Percentiles rank a stretch among this genome's conserved stretches.
Evolutionary conservation across 306 rosid species (phyloP).

Genomic region (Vigna nakashimae): DNA sequence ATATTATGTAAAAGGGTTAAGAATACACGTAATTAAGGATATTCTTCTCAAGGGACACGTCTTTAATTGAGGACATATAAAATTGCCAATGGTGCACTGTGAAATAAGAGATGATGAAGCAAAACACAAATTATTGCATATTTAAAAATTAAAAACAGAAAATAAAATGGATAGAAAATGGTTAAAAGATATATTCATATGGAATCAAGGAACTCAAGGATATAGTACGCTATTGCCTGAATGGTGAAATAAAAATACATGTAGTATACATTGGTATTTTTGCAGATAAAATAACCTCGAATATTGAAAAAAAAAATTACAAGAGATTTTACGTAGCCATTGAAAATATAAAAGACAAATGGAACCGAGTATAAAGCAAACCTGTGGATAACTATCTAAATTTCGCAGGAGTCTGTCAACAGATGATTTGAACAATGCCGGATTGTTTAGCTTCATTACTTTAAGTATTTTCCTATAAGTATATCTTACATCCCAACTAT

Average conservation of each 20-base stretch:
- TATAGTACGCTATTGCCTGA: slow-evolving; percentile 10
- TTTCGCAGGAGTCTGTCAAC: slow-evolving; percentile 67
- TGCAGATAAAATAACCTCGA: not conserved
- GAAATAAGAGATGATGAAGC: not conserved
- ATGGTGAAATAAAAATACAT: slow-evolving; percentile 25
- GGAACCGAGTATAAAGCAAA: slow-evolving; percentile 38
- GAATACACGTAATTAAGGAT: slow-evolving; percentile 19
- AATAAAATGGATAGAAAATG: not conserved
- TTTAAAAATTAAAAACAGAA: slow-evolving; percentile 5
- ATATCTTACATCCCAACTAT: slow-evolving; percentile 58
- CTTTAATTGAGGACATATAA: slow-evolving; percentile 6
- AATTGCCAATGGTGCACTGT: not conserved
- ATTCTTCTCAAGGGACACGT: not conserved
- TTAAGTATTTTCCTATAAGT: slow-evolving; percentile 68
- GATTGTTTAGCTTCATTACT: slow-evolving; percentile 62
- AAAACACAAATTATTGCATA: not conserved
- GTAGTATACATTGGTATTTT: not conserved
- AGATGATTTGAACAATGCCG: slow-evolving; percentile 58
- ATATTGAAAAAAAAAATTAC: slow-evolving; percentile 27
- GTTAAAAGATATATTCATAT: not conserved
- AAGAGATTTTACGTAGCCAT: slow-evolving; percentile 20
- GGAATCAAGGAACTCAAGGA: not conserved
- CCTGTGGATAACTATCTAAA: slow-evolving; percentile 73
- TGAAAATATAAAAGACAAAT: slow-evolving; percentile 16
- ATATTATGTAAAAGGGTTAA: not conserved